These are phyloP conservation scores for Pichia thaimueangensis DNA, from an alignment of 805 yeast genomes.

Conservation along the genomic window DNA sequence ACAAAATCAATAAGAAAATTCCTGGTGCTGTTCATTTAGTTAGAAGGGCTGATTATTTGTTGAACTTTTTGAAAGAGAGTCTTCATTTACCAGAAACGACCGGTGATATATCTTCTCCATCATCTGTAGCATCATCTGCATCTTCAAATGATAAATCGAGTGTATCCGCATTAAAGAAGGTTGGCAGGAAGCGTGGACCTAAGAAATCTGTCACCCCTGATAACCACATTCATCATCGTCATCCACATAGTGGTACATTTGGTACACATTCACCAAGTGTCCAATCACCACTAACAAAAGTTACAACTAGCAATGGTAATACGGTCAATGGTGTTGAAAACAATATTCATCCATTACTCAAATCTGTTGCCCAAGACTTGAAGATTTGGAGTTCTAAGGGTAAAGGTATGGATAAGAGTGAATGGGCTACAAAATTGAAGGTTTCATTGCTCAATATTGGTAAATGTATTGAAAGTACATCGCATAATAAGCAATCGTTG, in stretches of 20 bases:
- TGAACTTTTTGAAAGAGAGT: slow-evolving; percentile 56
- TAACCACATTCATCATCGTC: not conserved
- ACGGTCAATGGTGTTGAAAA: not conserved
- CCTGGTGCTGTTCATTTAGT: slow-evolving; percentile 92
- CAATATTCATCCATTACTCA: slow-evolving; percentile 20
- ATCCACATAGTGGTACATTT: not conserved
- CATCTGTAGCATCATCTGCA: slow-evolving; percentile 1
- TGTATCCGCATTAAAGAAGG: slow-evolving; percentile 19
- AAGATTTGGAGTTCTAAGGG: slow-evolving; percentile 29
- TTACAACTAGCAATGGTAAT: not conserved
- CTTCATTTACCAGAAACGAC: slow-evolving; percentile 7
- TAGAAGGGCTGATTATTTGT: slow-evolving; percentile 84
- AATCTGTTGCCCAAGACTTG: slow-evolving; percentile 25
- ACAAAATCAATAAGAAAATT: slow-evolving; percentile 47
- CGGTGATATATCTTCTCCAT: not conserved
- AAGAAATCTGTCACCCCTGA: slow-evolving; percentile 23
- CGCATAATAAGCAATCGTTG: slow-evolving; percentile 16
- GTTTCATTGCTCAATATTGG: slow-evolving; percentile 27
- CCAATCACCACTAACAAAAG: slow-evolving; percentile 1
- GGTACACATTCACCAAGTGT: not conserved
- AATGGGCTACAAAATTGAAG: slow-evolving; percentile 28
- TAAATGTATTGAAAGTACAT: slow-evolving; percentile 24
- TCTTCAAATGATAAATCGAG: no score
- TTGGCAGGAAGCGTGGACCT: slow-evolving; percentile 14
- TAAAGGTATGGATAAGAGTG: slow-evolving; percentile 27